phyloP scores from a whole-genome alignment of 192 early-diverging fungal species.

The Entomortierella lignicola region DNA sequence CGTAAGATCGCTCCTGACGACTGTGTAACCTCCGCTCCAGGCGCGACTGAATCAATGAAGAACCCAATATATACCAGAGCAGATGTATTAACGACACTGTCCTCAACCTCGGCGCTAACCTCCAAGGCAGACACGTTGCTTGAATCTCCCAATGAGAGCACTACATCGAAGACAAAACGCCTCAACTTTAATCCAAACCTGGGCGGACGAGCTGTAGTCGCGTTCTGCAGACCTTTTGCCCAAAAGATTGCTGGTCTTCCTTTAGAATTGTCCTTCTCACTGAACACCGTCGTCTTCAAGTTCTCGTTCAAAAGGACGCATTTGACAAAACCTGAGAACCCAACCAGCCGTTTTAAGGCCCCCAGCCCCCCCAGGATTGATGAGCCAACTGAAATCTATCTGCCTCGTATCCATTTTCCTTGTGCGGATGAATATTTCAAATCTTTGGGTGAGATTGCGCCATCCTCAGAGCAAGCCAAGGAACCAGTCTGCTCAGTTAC shows the following conservation, averaged over 20 bases:
- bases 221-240: constrained; percentile 54
- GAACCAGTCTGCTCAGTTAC: constrained; percentile 30
- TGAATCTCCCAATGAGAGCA: too few species aligned
- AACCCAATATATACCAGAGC: background rate
- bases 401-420: constrained; percentile 60
- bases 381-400: constrained; percentile 60
- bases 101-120: constrained; percentile 5
- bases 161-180: background rate
- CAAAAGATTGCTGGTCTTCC: constrained; percentile 51
- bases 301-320: constrained; percentile 27
- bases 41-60: background rate
- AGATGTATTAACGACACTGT: constrained; percentile 6
- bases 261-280: constrained; percentile 40
- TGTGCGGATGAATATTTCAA: constrained; percentile 33
- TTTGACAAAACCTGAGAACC: background rate
- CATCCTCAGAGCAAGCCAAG: background rate
- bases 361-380: constrained; percentile 20
- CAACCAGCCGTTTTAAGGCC: constrained; percentile 20
- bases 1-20: constrained; percentile 9
- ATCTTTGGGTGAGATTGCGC: constrained; percentile 7
- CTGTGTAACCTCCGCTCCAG: background rate
- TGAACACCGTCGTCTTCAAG: constrained; percentile 46
- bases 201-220: constrained; percentile 42
- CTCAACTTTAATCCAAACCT: constrained; percentile 10
- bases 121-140: constrained; percentile 5